Conservation (phyloP, 352 stramenopile genomes). For the Pythium pyrilobum region DNA sequence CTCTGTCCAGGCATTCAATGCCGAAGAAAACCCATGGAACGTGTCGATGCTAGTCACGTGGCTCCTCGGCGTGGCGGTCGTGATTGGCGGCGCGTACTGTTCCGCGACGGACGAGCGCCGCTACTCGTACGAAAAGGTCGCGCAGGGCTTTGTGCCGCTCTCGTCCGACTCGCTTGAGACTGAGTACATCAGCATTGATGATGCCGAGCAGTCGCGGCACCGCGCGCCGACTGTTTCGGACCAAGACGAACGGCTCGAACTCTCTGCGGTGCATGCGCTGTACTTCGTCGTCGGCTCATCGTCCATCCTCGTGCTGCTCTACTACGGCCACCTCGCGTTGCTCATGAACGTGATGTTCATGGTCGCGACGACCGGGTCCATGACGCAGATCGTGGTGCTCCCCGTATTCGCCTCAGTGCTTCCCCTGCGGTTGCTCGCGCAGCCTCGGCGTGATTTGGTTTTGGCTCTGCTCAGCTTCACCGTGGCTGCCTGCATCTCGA, state of each 20-base stretch:
- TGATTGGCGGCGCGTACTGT: slow-evolving; percentile 43
- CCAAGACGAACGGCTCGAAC: slow-evolving; percentile 24
- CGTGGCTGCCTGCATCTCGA: slow-evolving; percentile 19
- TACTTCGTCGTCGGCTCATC: slow-evolving; percentile 58
- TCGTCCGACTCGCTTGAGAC: slow-evolving; percentile 2
- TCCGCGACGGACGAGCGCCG: slow-evolving; percentile 42
- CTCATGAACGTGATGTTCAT: slow-evolving; percentile 58
- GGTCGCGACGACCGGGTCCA: slow-evolving; percentile 34
- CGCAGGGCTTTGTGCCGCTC: neutral
- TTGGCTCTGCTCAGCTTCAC: slow-evolving; percentile 5
- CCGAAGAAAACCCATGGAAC: slow-evolving; percentile 57
- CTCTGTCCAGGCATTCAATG: slow-evolving; percentile 30
- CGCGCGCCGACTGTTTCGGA: neutral
- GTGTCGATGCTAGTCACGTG: slow-evolving; percentile 58
- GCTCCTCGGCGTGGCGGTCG: slow-evolving; percentile 43
- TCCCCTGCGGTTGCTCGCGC: neutral
- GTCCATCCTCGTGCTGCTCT: slow-evolving; percentile 48
- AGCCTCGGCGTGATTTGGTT: neutral
- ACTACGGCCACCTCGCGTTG: slow-evolving; percentile 56
- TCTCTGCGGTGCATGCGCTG: slow-evolving; percentile 46
- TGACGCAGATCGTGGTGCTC: slow-evolving; percentile 40
- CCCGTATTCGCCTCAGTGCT: slow-evolving; percentile 26
- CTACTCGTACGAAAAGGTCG: slow-evolving; percentile 50
- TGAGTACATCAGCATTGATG: slow-evolving; percentile 23
- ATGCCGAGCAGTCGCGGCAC: neutral